phyloP scores from a whole-genome alignment of 352 stramenopile species.

The Globisporangium nagaii region DNA sequence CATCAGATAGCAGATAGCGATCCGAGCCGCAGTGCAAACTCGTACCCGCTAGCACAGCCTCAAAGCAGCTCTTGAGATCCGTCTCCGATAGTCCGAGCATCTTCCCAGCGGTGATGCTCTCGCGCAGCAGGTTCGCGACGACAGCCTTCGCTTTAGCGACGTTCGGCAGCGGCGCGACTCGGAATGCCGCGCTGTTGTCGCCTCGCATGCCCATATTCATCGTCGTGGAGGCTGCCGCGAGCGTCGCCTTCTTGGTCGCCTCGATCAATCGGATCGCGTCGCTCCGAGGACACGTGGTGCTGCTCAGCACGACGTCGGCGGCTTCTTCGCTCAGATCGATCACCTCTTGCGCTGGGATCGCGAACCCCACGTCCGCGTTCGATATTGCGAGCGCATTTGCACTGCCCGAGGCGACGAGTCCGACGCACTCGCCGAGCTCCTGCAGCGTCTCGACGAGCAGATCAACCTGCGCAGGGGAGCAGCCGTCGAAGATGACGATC shows the following conservation, averaged over 20 bases:
- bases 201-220: background rate
- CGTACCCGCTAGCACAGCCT: slow-evolving; percentile 13
- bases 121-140: slow-evolving; percentile 29
- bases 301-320: slow-evolving; percentile 35
- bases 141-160: slow-evolving; percentile 10
- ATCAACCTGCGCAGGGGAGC: slow-evolving; percentile 32
- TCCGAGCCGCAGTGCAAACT: background rate
- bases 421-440: slow-evolving; percentile 46
- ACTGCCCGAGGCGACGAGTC: slow-evolving; percentile 32
- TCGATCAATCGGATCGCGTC: slow-evolving; percentile 49
- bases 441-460: slow-evolving; percentile 47
- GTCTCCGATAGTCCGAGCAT: slow-evolving; percentile 24
- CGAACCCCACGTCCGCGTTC: slow-evolving; percentile 44
- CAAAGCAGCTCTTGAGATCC: slow-evolving; percentile 29
- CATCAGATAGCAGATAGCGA: background rate
- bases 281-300: slow-evolving; percentile 31
- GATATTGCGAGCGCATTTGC: slow-evolving; percentile 39
- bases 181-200: background rate
- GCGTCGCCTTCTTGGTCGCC: slow-evolving; percentile 26
- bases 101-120: slow-evolving; percentile 23
- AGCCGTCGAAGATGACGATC: slow-evolving; percentile 44
- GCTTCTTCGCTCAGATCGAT: slow-evolving; percentile 50
- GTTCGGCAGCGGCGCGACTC: slow-evolving; percentile 5
- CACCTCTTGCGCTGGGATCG: slow-evolving; percentile 29
- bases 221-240: background rate